Base-by-base conservation (phyloP, 768 basidiomycete species). In the Suillus alpinus region DNA sequence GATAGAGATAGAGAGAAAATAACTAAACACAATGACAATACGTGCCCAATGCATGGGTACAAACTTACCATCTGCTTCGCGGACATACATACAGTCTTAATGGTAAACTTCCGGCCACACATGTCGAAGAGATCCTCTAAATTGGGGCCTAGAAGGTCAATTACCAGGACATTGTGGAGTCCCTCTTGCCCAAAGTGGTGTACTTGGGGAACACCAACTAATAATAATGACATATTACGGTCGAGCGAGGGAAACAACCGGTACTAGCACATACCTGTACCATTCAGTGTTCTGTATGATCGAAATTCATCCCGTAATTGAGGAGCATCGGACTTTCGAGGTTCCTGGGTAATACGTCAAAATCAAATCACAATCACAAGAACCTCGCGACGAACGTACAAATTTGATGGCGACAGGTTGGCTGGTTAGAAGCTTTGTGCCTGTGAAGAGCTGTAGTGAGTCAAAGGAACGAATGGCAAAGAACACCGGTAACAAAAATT, bases 111-210 rank as follows among this genome's bases (percentile, higher is more conserved):
- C 66, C 96, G 89, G n/a, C 89, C 87, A 73, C 95, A 98, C 94
- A 97, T 95, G 76, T 98, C 96, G 71, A 99, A 98, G 37, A 99
- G 82, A 72, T 99, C 96, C 77, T 99, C 96, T 47, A 99, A 79
- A 68, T 95, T 96, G 23, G 96, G 96, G n/a, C 96, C 97, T 14
- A 99, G 82, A 34, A 99, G 82, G 77, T 99, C 96, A 62, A 95
- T 92, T 73, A 92, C 91, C 53, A 93, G 85, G 59, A 92, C 93
- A 75, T 99, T 99, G 79, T 99, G 97, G 44, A 98, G 83, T 14
- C 96, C 97, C 76, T 99, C 96, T 75, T 97, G 95, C 52, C 96
- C 96, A 69, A 98, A 99, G 80, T 99, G 91, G 77, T 98, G 94
- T 32, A 98, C 97, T 74, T 98, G 95, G 2, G 96, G 96, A 57